A percentile compares a stretch with the other conserved stretches of the same genome.
Conservation (phyloP, 352 stramenopile genomes). For the Pythium brachiatum region DNA sequence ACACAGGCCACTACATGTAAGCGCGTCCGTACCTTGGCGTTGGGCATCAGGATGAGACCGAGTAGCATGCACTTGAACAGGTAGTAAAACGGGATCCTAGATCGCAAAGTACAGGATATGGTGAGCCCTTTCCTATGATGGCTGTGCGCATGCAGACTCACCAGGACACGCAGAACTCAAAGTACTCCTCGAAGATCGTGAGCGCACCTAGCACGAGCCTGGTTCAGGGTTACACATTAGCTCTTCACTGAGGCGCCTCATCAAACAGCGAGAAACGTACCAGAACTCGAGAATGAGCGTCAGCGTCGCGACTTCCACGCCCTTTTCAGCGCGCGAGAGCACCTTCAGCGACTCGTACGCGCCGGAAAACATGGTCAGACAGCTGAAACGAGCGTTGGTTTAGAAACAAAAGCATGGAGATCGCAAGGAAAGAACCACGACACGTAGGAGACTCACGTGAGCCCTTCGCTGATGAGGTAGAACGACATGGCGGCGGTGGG, state of each 20-base stretch:
- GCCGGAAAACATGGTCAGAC: slow-evolving; percentile 51
- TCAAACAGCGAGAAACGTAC: slow-evolving; percentile 17
- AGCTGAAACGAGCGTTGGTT: slow-evolving; percentile 27
- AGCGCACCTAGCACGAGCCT: slow-evolving; percentile 61
- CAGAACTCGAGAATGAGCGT: slow-evolving; percentile 62
- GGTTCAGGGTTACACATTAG: no score
- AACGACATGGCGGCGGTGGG: slow-evolving; percentile 43
- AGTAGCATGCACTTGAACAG: slow-evolving; percentile 68
- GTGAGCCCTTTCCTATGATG: background rate
- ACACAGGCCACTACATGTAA: no score
- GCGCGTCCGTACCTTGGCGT: slow-evolving; percentile 46
- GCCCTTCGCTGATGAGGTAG: slow-evolving; percentile 66
- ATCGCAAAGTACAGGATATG: background rate
- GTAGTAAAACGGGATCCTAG: slow-evolving; percentile 72
- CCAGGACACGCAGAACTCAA: slow-evolving; percentile 70
- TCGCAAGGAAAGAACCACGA: no score
- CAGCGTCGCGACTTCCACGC: slow-evolving; percentile 45
- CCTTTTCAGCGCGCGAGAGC: slow-evolving; percentile 54
- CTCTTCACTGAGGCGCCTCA: background rate
- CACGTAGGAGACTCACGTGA: slow-evolving; percentile 43
- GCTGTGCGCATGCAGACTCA: slow-evolving; percentile 8
- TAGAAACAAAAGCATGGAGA: no score
- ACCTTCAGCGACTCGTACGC: slow-evolving; percentile 73
- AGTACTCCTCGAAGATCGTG: slow-evolving; percentile 62
- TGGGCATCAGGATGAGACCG: slow-evolving; percentile 53